Evolutionary conservation across 129 eudicot species (phyloP), one percentile per base, ranked within the genome.

Genomic region (Kitagawia praeruptora): DNA sequence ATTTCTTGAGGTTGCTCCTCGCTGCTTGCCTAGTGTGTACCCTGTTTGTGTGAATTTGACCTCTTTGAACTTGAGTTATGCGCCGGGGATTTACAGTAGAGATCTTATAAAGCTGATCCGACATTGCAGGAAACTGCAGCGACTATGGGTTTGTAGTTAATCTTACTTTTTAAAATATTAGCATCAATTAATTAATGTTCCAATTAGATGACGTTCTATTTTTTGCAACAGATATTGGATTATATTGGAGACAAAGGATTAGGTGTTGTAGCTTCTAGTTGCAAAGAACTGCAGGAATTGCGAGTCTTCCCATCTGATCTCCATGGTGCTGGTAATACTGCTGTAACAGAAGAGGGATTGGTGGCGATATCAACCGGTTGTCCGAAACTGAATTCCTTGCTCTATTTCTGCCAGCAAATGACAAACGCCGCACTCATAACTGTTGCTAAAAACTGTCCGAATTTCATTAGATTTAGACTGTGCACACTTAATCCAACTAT

Each of bases 201-300:
- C 21, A 56, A 21, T 71, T 75, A 79, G 23, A 47, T 39, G 53
- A 67, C 27, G 11, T 41, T 67, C 3, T 37, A 70, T 58, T n/a
- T 45, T 45, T 74, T 54, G 37, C 74, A 37, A 77, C 88, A 93
- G 98, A 81, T 91, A 46, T 85, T 86, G 61, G 97, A 87, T 77
- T 89, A 88, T 63, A 86, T 93, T 73, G 95, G 93, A 58, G 98
- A 93, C 71, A 84, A 86, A 82, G 98, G 97, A 51, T 87, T 93
- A 0, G 85, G 79, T 11, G 87, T 70, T 38, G 90, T 93, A 76
- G 89, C 93, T 41, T 82, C 87, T 46, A 91, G 82, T 34, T 93
- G 98, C 80, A 87, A 89, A 82, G 89, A 89, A 61, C 83, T 93
- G 34, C 89, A 91, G 78, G 97, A 93, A 58, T 70, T 93, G 74